Evolutionary conservation across 2,329 filamentous ascomycete species (phyloP), one percentile per base, ranked within the genome.

Genomic region (Fusarium aywerte): DNA sequence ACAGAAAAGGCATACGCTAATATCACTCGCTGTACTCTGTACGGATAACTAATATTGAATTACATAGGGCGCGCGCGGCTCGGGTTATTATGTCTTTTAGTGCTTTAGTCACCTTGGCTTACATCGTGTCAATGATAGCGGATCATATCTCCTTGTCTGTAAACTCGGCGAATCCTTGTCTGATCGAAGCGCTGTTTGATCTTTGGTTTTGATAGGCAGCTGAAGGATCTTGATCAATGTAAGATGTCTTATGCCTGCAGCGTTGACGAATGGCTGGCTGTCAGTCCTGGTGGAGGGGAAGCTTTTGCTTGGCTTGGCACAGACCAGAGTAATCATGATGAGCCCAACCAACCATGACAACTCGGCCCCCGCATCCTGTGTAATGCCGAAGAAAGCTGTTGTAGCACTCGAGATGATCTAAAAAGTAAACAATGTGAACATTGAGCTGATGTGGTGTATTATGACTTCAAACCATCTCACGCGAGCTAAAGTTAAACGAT

Each of bases 261-360:
- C 18, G 25, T 29, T 29, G 23, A 25, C 38, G 13, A 10, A 48
- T 48, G 16, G 23, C 15, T 27, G 32, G 16, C 13, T 65, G 54
- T 63, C 61, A 49, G 39, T 20, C 29, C 42, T 38, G 16, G 47
- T 43, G 42, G 61, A 43, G 39, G 65, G 54, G 23, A 33, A 39
- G 38, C 25, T 29, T 27, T 27, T 10, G 27, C 40, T 58, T 33
- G 29, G 54, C 58, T 64, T 60, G 49, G 63, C 63, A 45, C n/a
- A 47, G 31, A 23, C 16, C 44, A 48, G 36, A 51, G 45, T 66
- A 67, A 68, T 67, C 48, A 67, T 52, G 62, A 69, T 67, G 44
- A 36, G n/a, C 21, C 50, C 2, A 44, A n/a, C 32, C 13, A 44
- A 32, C 25, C 16, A 39, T 65, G 65, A 68, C 45, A 51, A 48